Conservation (phyloP, 148 eudicot genomes). For the Fagopyrum homotropicum region DNA sequence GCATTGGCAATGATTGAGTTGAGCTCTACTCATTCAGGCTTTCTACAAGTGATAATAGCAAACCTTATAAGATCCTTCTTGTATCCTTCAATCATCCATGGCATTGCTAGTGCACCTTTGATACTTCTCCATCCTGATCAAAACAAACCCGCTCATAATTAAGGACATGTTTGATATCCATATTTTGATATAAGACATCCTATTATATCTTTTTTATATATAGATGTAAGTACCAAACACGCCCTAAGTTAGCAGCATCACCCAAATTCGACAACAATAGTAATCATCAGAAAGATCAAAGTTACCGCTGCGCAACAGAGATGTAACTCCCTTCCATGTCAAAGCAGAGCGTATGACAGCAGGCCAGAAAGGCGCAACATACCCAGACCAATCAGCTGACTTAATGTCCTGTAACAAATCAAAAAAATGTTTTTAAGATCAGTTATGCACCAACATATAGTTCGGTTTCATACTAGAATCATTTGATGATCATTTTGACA, state of each 20-base stretch:
- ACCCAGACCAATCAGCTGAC: slow-evolving; percentile 76
- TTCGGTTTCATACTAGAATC: too few species aligned
- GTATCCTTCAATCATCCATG: slow-evolving; percentile 89
- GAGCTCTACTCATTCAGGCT: slow-evolving; percentile 35
- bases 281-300: neutral
- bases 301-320: slow-evolving; percentile 70
- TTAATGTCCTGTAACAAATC: slow-evolving; percentile 58
- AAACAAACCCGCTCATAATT: neutral
- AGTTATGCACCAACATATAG: neutral
- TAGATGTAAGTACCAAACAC: too few species aligned
- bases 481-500: neutral
- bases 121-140: slow-evolving; percentile 88
- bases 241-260: too few species aligned
- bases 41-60: slow-evolving; percentile 78
- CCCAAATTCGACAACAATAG: neutral
- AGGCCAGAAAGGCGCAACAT: slow-evolving; percentile 98
- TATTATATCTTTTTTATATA: neutral
- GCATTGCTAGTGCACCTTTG: slow-evolving; percentile 89
- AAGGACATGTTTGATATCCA: neutral
- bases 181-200: neutral
- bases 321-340: slow-evolving; percentile 84
- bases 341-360: slow-evolving; percentile 89
- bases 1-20: neutral
- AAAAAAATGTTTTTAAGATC: neutral
- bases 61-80: slow-evolving; percentile 80